These are phyloP conservation scores for Isabelozyma pseudorhagii DNA, from an alignment of 805 yeast species.

Conservation along the genomic window DNA sequence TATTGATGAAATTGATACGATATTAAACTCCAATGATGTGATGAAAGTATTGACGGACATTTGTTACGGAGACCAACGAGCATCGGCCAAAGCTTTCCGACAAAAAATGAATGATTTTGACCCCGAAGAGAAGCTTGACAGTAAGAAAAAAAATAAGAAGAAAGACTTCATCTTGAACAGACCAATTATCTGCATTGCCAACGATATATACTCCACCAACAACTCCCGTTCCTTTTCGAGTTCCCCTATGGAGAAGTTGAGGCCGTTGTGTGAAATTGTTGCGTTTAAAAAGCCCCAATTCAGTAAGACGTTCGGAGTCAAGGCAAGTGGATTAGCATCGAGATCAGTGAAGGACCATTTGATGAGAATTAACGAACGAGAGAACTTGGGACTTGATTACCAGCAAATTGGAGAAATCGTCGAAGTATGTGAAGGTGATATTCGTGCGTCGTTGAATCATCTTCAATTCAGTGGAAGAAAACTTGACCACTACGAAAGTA, in stretches of 20 bases:
- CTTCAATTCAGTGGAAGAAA: constrained; percentile 58
- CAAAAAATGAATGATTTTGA: constrained; percentile 7
- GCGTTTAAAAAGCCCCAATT: constrained; percentile 58
- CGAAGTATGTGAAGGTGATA: constrained; percentile 72
- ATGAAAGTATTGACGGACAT: constrained; percentile 55
- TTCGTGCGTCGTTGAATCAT: constrained; percentile 80
- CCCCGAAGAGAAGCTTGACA: constrained; percentile 16
- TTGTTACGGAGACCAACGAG: constrained; percentile 53
- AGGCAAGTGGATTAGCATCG: constrained; percentile 30
- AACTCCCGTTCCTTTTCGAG: constrained; percentile 19
- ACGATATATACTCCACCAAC: constrained; percentile 64
- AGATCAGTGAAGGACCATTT: constrained; percentile 36
- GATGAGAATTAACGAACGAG: constrained; percentile 51
- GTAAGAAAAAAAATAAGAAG: constrained; percentile 25
- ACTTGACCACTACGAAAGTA: constrained; percentile 1
- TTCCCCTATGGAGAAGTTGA: constrained; percentile 62
- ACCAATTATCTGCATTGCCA: constrained; percentile 91
- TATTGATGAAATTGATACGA: constrained; percentile 80
- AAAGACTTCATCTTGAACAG: constrained; percentile 50
- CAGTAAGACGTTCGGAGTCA: constrained; percentile 43
- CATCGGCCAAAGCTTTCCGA: constrained; percentile 23
- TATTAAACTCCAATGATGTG: constrained; percentile 34
- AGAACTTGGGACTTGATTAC: constrained; percentile 47
- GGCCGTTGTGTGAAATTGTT: constrained; percentile 71
- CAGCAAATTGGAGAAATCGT: constrained; percentile 62